Evolutionary conservation across 805 yeast species (phyloP).

Genomic region (Kluyveromyces nonfermentans): DNA sequence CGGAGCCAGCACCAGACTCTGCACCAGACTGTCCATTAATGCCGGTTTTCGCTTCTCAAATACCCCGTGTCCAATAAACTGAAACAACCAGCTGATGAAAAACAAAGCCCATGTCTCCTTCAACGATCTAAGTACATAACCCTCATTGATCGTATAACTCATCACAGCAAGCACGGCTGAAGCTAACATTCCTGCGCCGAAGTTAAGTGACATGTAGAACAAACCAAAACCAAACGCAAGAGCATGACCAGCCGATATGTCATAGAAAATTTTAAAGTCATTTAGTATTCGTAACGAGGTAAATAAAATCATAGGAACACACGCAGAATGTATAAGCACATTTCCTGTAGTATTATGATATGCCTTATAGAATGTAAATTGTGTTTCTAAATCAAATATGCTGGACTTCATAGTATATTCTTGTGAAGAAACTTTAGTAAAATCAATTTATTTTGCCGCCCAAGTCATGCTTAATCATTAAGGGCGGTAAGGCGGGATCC

Average conservation of each 20-base stretch:
- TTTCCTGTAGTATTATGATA: slow-evolving; percentile 48
- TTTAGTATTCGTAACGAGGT: slow-evolving; percentile 30
- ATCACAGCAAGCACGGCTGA: slow-evolving; percentile 32
- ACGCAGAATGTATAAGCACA: slow-evolving; percentile 65
- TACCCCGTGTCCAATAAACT: slow-evolving; percentile 79
- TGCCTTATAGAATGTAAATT: slow-evolving; percentile 52
- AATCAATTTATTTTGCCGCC: too few relatives aligned
- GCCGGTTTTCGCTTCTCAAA: slow-evolving; percentile 85
- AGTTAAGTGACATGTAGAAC: slow-evolving; percentile 54
- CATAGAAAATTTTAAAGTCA: slow-evolving; percentile 10
- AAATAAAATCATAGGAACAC: slow-evolving; percentile 69
- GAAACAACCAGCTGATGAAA: slow-evolving; percentile 62
- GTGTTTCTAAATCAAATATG: slow-evolving; percentile 20
- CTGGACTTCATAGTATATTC: background rate
- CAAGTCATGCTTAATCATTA: too few relatives aligned
- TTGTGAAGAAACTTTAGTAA: too few relatives aligned
- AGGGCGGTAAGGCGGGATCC: too few relatives aligned
- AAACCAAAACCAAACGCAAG: slow-evolving; percentile 39
- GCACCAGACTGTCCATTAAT: slow-evolving; percentile 67
- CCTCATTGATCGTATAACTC: slow-evolving; percentile 15
- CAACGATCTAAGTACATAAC: slow-evolving; percentile 9
- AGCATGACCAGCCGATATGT: slow-evolving; percentile 39
- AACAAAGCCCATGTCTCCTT: slow-evolving; percentile 32
- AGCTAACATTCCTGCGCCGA: slow-evolving; percentile 38
- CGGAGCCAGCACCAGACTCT: slow-evolving; percentile 86